phyloP scores from a whole-genome alignment of 768 basidiomycete genomes.

The Calvatia gigantea region DNA sequence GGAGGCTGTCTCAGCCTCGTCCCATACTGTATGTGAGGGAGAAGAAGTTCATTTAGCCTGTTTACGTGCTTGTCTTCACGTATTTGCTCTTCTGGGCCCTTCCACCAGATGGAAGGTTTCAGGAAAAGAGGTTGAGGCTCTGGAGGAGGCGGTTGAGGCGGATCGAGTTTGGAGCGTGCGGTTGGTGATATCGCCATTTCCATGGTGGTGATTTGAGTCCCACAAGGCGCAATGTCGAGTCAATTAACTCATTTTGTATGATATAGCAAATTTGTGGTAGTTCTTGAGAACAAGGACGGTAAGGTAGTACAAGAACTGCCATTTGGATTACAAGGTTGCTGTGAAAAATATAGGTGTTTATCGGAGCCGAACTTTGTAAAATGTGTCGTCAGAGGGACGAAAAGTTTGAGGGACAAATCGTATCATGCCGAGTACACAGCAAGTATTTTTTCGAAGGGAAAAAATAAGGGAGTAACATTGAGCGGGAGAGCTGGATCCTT shows the following conservation, averaged over 20 bases:
- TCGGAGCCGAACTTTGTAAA: neutral
- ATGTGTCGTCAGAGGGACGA: neutral
- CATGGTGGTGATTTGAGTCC: neutral
- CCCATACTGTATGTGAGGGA: neutral
- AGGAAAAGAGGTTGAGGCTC: neutral
- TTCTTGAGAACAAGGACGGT: neutral
- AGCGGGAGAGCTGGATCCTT: neutral
- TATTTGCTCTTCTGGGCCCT: slow-evolving; percentile 8
- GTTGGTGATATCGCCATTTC: neutral
- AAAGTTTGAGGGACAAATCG: neutral
- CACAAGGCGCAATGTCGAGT: slow-evolving; percentile 1
- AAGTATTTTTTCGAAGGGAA: neutral
- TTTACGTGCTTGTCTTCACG: slow-evolving; percentile 1
- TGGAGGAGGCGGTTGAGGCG: neutral
- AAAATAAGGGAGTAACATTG: neutral
- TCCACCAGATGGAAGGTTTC: slow-evolving; percentile 1
- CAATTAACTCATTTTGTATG: neutral
- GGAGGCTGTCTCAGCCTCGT: neutral
- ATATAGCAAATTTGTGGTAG: neutral
- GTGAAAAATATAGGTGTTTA: neutral
- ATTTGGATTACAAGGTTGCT: neutral
- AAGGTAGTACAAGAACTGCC: neutral
- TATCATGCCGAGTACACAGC: neutral
- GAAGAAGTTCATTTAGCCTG: neutral
- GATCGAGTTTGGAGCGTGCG: slow-evolving; percentile 5